Base-by-base conservation (phyloP, 805 yeast species). In the Zygosaccharomyces lentus region DNA sequence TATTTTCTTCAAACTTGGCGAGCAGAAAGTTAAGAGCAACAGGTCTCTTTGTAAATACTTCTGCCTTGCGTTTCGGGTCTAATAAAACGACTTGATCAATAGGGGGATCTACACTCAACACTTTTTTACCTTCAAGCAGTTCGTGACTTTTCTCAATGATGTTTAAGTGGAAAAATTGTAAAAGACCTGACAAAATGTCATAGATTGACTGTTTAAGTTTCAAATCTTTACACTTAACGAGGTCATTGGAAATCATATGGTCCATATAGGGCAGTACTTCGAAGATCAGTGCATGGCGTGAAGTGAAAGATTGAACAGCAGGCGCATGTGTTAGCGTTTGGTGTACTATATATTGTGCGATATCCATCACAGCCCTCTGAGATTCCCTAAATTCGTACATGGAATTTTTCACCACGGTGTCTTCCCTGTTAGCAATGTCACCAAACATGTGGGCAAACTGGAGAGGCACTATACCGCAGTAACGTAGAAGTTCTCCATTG, bases 361-460 rank as follows among this genome's bases (percentile, higher is more conserved):
- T 52, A 35, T 67, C 68, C n/a, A 38, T 42, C 23, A 58, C 68
- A 15, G 52, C 46, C 37, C 59, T 59, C 7, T 38, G 50, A 2
- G 39, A 39, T 42, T 72, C 75, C 25, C 56, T 51, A 12, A 44
- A 29, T 43, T 61, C 63, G 32, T 49, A 64, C 52, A 67, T 68
- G 29, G 58, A 56, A 35, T 64, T 62, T 43, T 57, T 59, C 25
- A 66, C 53, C 34, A 59, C 61, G 9, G 62, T 12, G 42, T 59
- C 63, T 5, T 59, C 61, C 47, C 63, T 61, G 48, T 73, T 78
- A 17, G 71, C 72, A 34, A 78, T 70, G 53, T 82, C 89, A 57
- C 81, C 77, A 65, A 84, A 89, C 44, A 76, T 64, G 15, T 75
- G 70, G 73, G 78, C 84, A 51, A 81, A 78, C 45, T 81, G 84